Evolutionary conservation across 2,329 filamentous ascomycete genomes (phyloP).

Genomic region (Aspergillus sergii): DNA sequence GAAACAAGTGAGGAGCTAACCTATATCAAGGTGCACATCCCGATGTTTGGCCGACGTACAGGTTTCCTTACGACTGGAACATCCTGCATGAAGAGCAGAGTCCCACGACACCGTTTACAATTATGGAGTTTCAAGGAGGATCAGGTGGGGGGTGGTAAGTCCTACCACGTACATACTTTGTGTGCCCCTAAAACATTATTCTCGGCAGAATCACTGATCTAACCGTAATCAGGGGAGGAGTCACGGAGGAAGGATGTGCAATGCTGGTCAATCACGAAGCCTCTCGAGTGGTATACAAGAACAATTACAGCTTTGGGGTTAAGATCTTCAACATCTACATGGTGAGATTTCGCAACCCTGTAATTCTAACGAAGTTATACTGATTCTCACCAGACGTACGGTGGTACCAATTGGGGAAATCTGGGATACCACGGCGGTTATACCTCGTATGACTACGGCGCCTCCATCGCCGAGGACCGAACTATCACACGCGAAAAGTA

Average conservation of each 20-base stretch:
- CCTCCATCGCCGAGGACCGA: constrained; percentile 69
- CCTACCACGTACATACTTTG: not conserved
- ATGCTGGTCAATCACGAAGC: constrained; percentile 2
- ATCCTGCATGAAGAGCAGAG: not conserved
- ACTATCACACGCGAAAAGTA: constrained; percentile 72
- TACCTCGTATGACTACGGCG: constrained; percentile 61
- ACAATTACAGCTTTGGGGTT: constrained; percentile 65
- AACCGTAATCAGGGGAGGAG: constrained; percentile 4
- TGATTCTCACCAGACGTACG: constrained; percentile 54
- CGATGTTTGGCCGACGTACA: not conserved
- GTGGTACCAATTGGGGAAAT: constrained; percentile 82
- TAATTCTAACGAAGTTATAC: constrained; percentile 22
- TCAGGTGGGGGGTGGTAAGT: not conserved
- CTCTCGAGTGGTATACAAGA: constrained; percentile 71
- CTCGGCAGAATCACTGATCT: not conserved
- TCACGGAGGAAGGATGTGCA: not conserved
- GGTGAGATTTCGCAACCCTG: constrained; percentile 38
- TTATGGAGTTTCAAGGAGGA: constrained; percentile 12
- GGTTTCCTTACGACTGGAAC: not conserved
- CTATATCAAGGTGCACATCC: not conserved
- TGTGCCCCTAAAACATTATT: not conserved
- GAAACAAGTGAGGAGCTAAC: not conserved
- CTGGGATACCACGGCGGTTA: constrained; percentile 68
- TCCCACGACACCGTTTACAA: constrained; percentile 5
- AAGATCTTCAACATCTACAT: constrained; percentile 74